These are phyloP conservation scores for Nothomitra cinnamomea DNA, from an alignment of 2,329 filamentous ascomycete species.

Conservation along the genomic window DNA sequence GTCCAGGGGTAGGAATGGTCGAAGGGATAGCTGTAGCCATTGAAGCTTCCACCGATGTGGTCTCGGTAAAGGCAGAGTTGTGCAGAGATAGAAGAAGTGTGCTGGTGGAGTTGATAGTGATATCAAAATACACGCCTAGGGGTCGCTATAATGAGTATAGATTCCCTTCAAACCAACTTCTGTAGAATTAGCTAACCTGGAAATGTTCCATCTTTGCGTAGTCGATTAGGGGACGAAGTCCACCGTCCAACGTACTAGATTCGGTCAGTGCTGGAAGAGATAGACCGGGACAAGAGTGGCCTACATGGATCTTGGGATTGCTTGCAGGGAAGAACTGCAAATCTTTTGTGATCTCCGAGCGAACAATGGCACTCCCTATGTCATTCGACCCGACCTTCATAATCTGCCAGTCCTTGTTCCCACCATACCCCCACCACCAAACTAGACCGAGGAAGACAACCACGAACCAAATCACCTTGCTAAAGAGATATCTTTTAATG, in stretches of 20 bases:
- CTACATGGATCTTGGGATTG: constrained; percentile 13
- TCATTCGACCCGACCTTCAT: constrained; percentile 9
- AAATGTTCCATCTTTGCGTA: constrained; percentile 15
- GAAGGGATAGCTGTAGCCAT: not conserved
- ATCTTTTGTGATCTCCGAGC: constrained; percentile 10
- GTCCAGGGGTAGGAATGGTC: not conserved
- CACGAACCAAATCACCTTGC: constrained; percentile 4
- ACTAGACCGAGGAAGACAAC: constrained; percentile 7
- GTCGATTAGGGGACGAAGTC: constrained; percentile 14
- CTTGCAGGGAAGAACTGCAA: constrained; percentile 13
- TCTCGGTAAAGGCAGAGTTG: constrained; percentile 7
- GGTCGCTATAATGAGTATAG: not conserved
- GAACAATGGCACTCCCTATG: constrained; percentile 9
- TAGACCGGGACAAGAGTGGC: not conserved
- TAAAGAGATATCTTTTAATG: not conserved
- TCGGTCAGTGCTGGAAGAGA: not conserved
- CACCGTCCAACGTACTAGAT: constrained; percentile 15
- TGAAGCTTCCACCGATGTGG: not conserved
- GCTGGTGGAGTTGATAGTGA: constrained; percentile 12
- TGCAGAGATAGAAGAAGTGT: constrained; percentile 13
- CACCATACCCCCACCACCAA: constrained; percentile 11
- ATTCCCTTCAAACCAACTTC: not conserved
- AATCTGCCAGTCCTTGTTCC: constrained; percentile 8
- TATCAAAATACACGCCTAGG: constrained; percentile 15
- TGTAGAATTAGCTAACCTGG: constrained; percentile 9